A percentile compares a stretch with the other conserved stretches of the same genome.
Conservation (phyloP, 179 eudicot species). For the Sideroxylon spinosum region DNA sequence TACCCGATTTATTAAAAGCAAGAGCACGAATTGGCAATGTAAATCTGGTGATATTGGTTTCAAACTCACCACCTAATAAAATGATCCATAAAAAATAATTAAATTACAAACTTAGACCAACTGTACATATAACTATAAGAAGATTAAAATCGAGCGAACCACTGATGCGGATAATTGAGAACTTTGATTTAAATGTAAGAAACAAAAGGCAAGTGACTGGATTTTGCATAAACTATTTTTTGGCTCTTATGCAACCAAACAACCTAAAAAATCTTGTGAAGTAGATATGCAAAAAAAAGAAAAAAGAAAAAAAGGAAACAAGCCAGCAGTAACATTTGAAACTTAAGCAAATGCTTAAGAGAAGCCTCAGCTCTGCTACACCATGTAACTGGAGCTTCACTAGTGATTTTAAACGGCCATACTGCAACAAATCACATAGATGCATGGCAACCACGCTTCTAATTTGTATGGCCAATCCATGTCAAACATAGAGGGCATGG, state of each 20-base stretch:
- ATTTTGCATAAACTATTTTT: background rate
- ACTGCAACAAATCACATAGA: background rate
- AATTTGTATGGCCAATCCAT: background rate
- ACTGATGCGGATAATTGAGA: background rate
- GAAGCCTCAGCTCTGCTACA: background rate
- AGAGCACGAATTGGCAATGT: conserved; percentile 89
- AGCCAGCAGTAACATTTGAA: background rate
- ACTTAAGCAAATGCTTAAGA: background rate
- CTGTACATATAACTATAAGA: background rate
- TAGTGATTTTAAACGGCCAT: background rate
- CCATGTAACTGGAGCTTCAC: conserved; percentile 6
- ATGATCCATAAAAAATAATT: background rate
- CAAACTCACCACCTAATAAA: conserved; percentile 82
- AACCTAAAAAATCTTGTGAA: background rate
- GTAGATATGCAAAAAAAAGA: background rate
- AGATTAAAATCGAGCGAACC: background rate
- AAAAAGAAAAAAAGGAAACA: background rate
- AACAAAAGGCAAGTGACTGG: background rate
- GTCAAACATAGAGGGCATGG: background rate
- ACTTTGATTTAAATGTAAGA: background rate
- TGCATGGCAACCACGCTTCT: background rate
- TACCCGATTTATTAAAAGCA: conserved; percentile 83
- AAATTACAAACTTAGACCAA: background rate
- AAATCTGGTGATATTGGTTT: conserved; percentile 91
- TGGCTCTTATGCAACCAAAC: background rate